phyloP scores from a whole-genome alignment of 805 yeast species.

The Kuraishia molischiana region DNA sequence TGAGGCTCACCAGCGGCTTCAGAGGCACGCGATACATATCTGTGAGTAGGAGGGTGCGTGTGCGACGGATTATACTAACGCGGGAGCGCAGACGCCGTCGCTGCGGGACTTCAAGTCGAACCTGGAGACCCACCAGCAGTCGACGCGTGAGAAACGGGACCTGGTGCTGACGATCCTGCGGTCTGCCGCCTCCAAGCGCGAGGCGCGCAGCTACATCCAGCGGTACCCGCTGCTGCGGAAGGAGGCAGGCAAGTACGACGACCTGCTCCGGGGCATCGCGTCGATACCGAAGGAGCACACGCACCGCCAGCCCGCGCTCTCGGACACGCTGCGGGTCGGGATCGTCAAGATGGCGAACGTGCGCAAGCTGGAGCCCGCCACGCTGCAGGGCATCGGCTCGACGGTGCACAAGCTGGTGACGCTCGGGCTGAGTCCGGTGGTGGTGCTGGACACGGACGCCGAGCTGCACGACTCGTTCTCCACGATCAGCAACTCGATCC shows the following conservation, averaged over 20 bases:
- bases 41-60: too few species aligned
- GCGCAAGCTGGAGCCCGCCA: conserved; percentile 19
- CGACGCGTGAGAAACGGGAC: conserved; percentile 47
- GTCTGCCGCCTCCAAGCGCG: conserved; percentile 90
- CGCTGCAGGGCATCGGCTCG: conserved; percentile 38
- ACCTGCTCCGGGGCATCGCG: too few species aligned
- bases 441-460: conserved; percentile 41
- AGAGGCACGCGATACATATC: too few species aligned
- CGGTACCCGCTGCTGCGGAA: conserved; percentile 47
- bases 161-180: conserved; percentile 76
- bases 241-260: conserved; percentile 17
- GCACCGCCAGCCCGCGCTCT: conserved; percentile 6
- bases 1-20: too few species aligned
- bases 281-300: not conserved
- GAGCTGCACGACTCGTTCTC: conserved; percentile 4
- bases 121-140: conserved; percentile 12
- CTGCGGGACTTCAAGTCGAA: conserved; percentile 15
- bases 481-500: conserved; percentile 8
- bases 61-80: too few species aligned
- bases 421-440: conserved; percentile 68
- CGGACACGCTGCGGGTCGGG: conserved; percentile 40
- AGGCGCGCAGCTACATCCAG: conserved; percentile 70
- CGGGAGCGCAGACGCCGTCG: too few species aligned
- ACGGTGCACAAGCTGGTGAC: conserved; percentile 45
- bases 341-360: conserved; percentile 40